Conservation (phyloP, 2,329 filamentous ascomycete species). For the Pyrenophora seminiperda region DNA sequence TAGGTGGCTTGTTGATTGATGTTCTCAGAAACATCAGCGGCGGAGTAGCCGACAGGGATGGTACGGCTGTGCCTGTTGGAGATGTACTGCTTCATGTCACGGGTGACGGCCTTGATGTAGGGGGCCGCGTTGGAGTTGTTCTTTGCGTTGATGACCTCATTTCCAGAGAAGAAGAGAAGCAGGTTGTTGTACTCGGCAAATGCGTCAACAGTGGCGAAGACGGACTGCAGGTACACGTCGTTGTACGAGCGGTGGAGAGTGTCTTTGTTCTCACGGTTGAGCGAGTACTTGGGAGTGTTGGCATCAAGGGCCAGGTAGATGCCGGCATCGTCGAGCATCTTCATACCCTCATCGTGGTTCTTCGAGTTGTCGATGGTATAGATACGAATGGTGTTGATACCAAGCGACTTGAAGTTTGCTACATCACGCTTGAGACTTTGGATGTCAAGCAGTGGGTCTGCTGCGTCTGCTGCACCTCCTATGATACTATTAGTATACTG, state of each 20-base stretch:
- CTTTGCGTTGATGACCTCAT: conserved; percentile 74
- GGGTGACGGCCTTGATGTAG: conserved; percentile 74
- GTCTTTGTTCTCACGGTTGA: conserved; percentile 74
- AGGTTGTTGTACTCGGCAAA: conserved; percentile 85
- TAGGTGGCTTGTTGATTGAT: conserved; percentile 84
- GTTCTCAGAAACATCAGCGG: conserved; percentile 83
- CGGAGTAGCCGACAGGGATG: conserved; percentile 81
- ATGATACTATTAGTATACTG: conserved; percentile 14
- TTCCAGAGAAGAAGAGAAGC: conserved; percentile 79
- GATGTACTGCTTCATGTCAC: conserved; percentile 82
- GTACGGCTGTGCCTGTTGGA: conserved; percentile 67
- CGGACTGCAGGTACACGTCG: conserved; percentile 77
- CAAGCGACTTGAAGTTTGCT: conserved; percentile 78
- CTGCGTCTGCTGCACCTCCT: conserved; percentile 50
- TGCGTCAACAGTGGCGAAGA: conserved; percentile 80
- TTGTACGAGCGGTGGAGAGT: conserved; percentile 73
- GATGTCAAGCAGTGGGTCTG: conserved; percentile 76
- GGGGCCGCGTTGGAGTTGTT: conserved; percentile 68
- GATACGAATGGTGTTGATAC: conserved; percentile 88
- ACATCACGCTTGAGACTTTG: conserved; percentile 77
- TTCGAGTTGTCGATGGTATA: conserved; percentile 89
- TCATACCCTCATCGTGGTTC: conserved; percentile 86
- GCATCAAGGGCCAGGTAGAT: conserved; percentile 93
- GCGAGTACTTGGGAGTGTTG: conserved; percentile 85
- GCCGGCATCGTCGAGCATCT: conserved; percentile 75